Conservation (phyloP, 2,329 filamentous ascomycete species). For the Exserohilum rostratum region DNA sequence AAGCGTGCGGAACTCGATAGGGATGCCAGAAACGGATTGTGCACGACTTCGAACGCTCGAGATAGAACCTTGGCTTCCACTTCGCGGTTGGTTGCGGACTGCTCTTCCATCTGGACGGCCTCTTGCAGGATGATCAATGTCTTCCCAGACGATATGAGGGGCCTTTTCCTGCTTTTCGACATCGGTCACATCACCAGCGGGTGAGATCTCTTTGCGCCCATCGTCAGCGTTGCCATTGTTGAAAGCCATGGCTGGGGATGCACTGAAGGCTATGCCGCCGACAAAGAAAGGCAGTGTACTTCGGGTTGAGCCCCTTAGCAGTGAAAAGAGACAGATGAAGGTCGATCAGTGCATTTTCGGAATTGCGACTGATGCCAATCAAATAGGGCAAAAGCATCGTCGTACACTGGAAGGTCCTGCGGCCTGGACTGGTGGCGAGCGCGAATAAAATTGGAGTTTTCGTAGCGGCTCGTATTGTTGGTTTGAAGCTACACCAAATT, state of each 20-base stretch:
- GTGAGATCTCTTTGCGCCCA: background rate
- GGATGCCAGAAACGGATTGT: background rate
- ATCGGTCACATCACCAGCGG: background rate
- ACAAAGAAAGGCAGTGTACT: background rate
- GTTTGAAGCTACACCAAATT: background rate
- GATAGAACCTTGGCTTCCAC: background rate
- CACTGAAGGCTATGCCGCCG: background rate
- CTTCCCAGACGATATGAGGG: background rate
- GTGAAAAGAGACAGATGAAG: background rate
- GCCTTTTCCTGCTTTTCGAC: background rate
- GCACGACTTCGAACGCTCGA: constrained; percentile 1
- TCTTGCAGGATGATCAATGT: background rate
- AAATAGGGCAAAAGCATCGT: background rate
- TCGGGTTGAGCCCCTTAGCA: background rate
- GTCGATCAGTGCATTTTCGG: background rate
- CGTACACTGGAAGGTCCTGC: background rate
- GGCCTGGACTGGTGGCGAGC: background rate
- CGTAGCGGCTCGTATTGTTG: background rate
- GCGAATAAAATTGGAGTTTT: background rate
- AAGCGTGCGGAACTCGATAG: background rate
- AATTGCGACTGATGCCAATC: background rate
- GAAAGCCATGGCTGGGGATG: background rate
- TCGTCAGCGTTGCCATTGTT: background rate
- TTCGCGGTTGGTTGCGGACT: background rate
- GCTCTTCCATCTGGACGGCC: background rate